Evolutionary conservation across 371 early-diverging fungal species (phyloP), one percentile per base, ranked within the genome.

Genomic region (Lichtheimia ornata): DNA sequence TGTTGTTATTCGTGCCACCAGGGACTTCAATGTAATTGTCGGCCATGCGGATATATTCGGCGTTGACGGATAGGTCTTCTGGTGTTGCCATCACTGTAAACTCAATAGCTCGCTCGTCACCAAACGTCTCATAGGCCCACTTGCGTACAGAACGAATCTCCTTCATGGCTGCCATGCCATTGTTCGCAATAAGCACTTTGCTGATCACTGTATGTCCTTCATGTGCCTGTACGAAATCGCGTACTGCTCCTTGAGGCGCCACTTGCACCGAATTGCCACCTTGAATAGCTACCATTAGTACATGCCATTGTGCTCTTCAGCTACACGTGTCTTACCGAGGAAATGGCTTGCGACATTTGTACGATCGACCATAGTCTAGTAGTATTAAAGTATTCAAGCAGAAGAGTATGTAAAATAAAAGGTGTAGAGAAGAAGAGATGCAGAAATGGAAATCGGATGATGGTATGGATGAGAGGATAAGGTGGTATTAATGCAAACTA

Each of bases 71-170:
- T 62, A 98, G 85, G 84, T 99, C 99, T 68, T 98, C 97, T 15
- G 98, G 96, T 50, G 98, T 97, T n/a, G 95, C 95, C 97, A 99
- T 97, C 58, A 92, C 99, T 45, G 94, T 94, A 70, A 99, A 98
- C 74, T 95, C 86, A 70, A 99, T 95, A 35, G 94, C 94, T 18
- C 91, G 84, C 75, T 97, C 96, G 68, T 96, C 89, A 55, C 98
- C 98, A 84, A 99, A 98, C 14, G 93, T 94, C 72, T 96, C 96
- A 72, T 99, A 99, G 5, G 99, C 91, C 96, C 97, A 99, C 72
- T 97, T 91, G 61, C 98, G 90, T 30, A 99, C 93, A 2, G 97
- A 97, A 50, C 97, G 88, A 62, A 99, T 98, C 82, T 96, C 98
- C 77, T 99, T 99, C 74, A 98, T 96, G 53, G 99, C 99, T 5